Evolutionary conservation across 2,329 filamentous ascomycete species (phyloP).

Genomic region (Colletotrichum nymphaeae): DNA sequence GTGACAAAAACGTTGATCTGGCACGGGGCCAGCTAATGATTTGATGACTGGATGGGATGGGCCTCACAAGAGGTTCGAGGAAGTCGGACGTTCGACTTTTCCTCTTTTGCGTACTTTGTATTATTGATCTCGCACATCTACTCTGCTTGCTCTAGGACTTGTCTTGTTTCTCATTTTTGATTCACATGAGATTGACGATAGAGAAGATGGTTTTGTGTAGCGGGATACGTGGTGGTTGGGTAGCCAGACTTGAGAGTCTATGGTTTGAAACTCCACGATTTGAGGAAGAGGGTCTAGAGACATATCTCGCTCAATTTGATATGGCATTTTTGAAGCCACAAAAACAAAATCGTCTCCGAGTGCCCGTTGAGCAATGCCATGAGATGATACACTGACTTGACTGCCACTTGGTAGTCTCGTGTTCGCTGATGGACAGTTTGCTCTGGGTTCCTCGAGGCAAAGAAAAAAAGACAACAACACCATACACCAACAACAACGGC

Average conservation of each 20-base stretch:
- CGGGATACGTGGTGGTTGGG: not conserved
- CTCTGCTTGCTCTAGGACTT: constrained; percentile 26
- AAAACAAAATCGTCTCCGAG: not conserved
- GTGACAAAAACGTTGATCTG: constrained; percentile 4
- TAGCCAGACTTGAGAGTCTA: not conserved
- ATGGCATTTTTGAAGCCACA: constrained; percentile 22
- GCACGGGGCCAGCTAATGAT: constrained; percentile 27
- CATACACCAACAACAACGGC: too few species aligned
- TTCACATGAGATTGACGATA: constrained; percentile 31
- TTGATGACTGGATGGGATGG: constrained; percentile 30
- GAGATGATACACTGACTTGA: not conserved
- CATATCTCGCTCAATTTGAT: constrained; percentile 33
- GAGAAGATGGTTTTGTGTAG: constrained; percentile 10
- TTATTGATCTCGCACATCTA: constrained; percentile 17
- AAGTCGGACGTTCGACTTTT: constrained; percentile 1
- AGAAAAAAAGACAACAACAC: not conserved
- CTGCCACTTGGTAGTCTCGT: not conserved
- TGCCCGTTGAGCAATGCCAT: constrained; percentile 26
- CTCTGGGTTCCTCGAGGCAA: constrained; percentile 6
- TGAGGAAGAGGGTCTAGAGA: constrained; percentile 26
- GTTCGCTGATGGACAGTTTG: constrained; percentile 11
- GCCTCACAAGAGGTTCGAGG: constrained; percentile 22
- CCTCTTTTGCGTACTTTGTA: constrained; percentile 26
- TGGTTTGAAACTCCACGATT: not conserved
- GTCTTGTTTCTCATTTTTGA: constrained; percentile 25